phyloP scores from a whole-genome alignment of 768 basidiomycete species.

The Glaciozyma martinii region DNA sequence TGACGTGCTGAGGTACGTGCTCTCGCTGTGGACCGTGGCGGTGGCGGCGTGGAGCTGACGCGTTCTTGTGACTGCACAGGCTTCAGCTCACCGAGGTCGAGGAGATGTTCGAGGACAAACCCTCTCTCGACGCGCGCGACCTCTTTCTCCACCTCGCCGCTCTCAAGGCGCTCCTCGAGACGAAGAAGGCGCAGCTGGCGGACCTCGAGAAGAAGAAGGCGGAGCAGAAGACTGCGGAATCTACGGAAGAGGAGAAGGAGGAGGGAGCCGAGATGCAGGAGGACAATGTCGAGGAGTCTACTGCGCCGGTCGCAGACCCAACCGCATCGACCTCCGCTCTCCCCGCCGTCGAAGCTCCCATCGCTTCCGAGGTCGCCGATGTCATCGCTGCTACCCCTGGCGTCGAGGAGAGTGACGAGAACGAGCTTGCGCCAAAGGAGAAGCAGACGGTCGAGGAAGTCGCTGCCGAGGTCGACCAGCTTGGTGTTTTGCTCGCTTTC shows the following conservation, averaged over 20 bases:
- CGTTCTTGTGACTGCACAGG: not conserved
- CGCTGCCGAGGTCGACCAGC: constrained; percentile 44
- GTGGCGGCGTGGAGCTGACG: not conserved
- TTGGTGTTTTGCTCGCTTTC: constrained; percentile 49
- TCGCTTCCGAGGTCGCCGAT: not conserved
- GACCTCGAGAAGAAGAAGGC: not conserved
- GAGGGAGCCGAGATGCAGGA: not conserved
- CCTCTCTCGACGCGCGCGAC: constrained; percentile 3
- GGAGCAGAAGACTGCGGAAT: not conserved
- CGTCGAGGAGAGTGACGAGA: not conserved
- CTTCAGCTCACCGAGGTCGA: constrained; percentile 1
- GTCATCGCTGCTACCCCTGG: not conserved
- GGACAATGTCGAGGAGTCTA: not conserved
- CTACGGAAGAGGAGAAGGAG: not conserved
- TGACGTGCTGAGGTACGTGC: not conserved
- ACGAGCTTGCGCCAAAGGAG: not conserved
- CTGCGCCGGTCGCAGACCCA: not conserved
- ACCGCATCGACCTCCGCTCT: not conserved
- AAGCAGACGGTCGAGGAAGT: constrained; percentile 37
- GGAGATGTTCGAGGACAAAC: constrained; percentile 15
- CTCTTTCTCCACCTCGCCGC: constrained; percentile 43
- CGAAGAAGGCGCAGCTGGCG: constrained; percentile 32
- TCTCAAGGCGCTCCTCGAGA: constrained; percentile 44
- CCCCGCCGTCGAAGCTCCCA: not conserved
- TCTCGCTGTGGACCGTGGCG: not conserved